Base-by-base conservation (phyloP, 1,139 yeast species). In the Kodamaea plutei region DNA sequence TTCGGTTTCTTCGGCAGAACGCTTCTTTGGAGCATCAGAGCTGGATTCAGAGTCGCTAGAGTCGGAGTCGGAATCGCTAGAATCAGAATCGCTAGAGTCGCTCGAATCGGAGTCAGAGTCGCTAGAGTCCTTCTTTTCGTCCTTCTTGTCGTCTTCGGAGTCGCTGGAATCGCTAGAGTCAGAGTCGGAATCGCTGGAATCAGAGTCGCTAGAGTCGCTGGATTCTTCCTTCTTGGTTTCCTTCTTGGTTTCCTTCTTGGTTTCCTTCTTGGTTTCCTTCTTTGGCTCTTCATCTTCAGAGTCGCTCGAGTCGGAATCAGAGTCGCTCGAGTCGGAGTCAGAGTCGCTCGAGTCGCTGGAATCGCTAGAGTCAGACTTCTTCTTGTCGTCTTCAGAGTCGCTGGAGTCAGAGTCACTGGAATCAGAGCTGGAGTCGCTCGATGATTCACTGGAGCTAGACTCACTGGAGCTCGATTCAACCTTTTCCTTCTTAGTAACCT, bases 1-100 rank as follows among this genome's bases (percentile, higher is more conserved):
- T 23, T 55, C 46, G 25, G 58, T 43, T 30, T 47, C 41, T 31
- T 57, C 57, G 38, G 48, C 67, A 28, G 57, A 55, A 47, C 69
- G 61, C 49, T 63, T 62, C 45, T 54, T 55, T 23, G 37, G 37
- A 10, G 33, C 30, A 17, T 39, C 43, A 23, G 41, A 29, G 5
- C 29, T 20, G 15, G 33, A 30, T 7, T 14, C 20, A 12, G 33
- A 13, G 18, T 45, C 43, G 28, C 52, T 54, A 23, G 55, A 40
- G 15, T 51, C 61, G 21, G 61, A 50, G 35, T 53, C 63, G 28
- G 63, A 50, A 40, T 47, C 56, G n/a, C 11, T 8, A 26, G 63
- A 51, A 36, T 47, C 61, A 19, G 61, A 54, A 30, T 43, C 52
- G 31, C 61, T 52, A 25, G 46, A 41, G 27, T 19, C 20, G 10